phyloP scores from a whole-genome alignment of 495 filamentous ascomycete species.

The Hyaloscypha variabilis region DNA sequence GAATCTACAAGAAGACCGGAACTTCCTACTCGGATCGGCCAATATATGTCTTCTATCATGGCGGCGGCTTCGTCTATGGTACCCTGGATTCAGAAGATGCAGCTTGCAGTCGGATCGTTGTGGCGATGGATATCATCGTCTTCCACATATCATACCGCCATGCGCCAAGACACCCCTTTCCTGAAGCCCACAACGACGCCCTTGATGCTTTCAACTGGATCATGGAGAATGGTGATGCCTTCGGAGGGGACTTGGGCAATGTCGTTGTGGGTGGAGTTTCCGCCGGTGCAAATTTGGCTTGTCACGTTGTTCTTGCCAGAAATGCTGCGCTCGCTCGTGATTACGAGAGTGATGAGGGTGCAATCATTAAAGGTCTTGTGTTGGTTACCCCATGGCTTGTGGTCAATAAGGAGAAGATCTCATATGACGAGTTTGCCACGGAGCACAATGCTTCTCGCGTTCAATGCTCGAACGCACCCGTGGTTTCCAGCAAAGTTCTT shows the following conservation, averaged over 20 bases:
- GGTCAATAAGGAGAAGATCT: not conserved
- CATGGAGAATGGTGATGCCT: not conserved
- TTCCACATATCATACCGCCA: not conserved
- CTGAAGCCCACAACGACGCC: not conserved
- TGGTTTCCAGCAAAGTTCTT: not conserved
- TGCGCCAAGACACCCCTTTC: not conserved
- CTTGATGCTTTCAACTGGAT: conserved; percentile 7
- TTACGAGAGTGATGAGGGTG: not conserved
- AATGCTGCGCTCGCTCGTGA: not conserved
- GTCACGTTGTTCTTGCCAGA: not conserved
- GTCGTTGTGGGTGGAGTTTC: conserved; percentile 1
- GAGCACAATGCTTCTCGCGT: not conserved
- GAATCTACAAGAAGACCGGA: not conserved
- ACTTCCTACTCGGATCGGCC: not conserved
- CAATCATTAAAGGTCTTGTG: not conserved
- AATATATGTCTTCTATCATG: conserved; percentile 5
- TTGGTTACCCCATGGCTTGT: not conserved
- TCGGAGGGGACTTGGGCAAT: not conserved
- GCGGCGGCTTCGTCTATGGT: conserved; percentile 1
- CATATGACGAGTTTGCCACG: not conserved
- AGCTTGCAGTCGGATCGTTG: not conserved
- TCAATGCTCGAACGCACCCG: not conserved
- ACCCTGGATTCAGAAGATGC: not conserved
- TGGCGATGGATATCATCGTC: not conserved
- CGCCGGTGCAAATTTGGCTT: not conserved